Evolutionary conservation across 2,329 filamentous ascomycete genomes (phyloP).

Genomic region (Pseudogymnoascus sp.): DNA sequence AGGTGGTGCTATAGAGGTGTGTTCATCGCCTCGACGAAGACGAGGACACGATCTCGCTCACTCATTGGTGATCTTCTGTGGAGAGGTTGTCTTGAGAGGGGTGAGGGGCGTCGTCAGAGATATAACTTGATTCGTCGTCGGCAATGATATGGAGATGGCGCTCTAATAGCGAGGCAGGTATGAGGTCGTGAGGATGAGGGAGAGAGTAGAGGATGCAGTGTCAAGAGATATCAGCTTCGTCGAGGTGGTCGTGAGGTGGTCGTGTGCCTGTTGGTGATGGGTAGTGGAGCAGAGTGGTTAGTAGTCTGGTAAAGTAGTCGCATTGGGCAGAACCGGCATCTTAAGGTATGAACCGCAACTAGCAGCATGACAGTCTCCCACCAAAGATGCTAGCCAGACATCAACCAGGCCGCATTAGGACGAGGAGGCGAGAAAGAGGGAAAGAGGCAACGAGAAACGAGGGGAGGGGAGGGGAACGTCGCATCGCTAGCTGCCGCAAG

Average conservation of each 20-base stretch:
- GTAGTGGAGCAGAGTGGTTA: conserved; percentile 4
- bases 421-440: conserved; percentile 6
- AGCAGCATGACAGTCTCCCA: neutral
- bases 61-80: conserved; percentile 20
- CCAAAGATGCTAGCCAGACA: neutral
- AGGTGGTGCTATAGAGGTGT: conserved; percentile 20
- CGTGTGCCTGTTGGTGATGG: conserved; percentile 7
- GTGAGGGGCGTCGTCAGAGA: neutral
- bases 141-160: neutral
- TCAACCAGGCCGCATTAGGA: neutral
- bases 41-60: conserved; percentile 25
- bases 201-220: neutral
- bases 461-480: conserved; percentile 8
- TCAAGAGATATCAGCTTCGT: neutral
- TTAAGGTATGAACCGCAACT: conserved; percentile 8
- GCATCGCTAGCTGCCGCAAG: neutral
- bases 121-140: neutral
- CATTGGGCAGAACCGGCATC: conserved; percentile 6
- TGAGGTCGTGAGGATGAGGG: neutral
- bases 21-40: conserved; percentile 29
- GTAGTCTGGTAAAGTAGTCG: conserved; percentile 8
- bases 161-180: neutral
- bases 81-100: neutral
- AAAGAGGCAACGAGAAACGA: neutral
- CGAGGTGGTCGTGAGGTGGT: conserved; percentile 1